Evolutionary conservation across 768 basidiomycete species (phyloP).

Genomic region (Leucosporidium yakuticum): DNA sequence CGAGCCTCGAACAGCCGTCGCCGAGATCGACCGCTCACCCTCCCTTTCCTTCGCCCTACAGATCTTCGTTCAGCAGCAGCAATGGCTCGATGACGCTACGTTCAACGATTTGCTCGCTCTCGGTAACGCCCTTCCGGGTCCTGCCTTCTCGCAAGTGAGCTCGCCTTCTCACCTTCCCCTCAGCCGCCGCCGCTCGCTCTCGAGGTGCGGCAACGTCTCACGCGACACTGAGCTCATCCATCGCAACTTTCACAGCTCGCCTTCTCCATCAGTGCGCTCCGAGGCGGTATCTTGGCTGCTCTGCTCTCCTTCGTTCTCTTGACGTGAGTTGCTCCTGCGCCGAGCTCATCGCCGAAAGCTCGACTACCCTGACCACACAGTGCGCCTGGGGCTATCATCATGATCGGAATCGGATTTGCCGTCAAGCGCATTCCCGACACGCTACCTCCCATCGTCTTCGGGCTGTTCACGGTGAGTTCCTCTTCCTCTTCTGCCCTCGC

Average conservation of each 20-base stretch:
- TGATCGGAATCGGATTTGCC: slow-evolving; percentile 51
- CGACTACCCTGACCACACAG: slow-evolving; percentile 1
- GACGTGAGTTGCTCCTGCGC: slow-evolving; percentile 36
- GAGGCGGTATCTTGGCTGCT: slow-evolving; percentile 48
- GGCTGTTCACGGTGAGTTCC: slow-evolving; percentile 46
- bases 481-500: background rate
- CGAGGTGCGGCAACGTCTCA: too few relatives aligned
- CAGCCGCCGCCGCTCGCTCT: too few relatives aligned
- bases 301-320: slow-evolving; percentile 49
- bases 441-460: slow-evolving; percentile 51
- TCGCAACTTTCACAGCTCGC: slow-evolving; percentile 46
- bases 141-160: slow-evolving; percentile 42
- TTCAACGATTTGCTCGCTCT: slow-evolving; percentile 51
- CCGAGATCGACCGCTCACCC: too few relatives aligned
- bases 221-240: too few relatives aligned
- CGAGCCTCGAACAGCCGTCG: background rate
- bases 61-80: slow-evolving; percentile 39
- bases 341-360: too few relatives aligned
- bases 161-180: too few relatives aligned
- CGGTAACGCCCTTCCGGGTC: slow-evolving; percentile 51
- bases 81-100: slow-evolving; percentile 41
- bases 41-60: slow-evolving; percentile 28
- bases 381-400: slow-evolving; percentile 51
- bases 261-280: slow-evolving; percentile 50
- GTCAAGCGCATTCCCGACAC: slow-evolving; percentile 47